Percentiles rank a stretch among this genome's conserved stretches.
These are phyloP conservation scores for Nigrospora osmanthi DNA, from an alignment of 2,329 filamentous ascomycete genomes.

Conservation along the genomic window DNA sequence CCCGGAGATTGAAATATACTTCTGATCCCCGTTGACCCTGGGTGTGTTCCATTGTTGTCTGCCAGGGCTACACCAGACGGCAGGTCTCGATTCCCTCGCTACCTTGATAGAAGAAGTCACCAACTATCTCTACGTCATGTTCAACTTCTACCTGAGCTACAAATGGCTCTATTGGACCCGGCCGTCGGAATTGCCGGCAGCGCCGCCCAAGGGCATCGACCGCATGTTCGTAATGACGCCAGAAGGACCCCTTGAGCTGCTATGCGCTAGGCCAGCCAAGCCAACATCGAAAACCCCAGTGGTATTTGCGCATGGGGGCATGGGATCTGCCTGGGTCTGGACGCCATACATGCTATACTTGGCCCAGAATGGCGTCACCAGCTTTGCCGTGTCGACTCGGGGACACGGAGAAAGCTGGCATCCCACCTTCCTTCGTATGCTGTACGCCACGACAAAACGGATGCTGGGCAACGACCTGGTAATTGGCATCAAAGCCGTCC, in stretches of 20 bases:
- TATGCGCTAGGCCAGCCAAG: conserved; percentile 28
- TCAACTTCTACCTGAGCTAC: conserved; percentile 23
- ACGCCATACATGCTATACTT: conserved; percentile 42
- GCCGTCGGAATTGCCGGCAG: conserved; percentile 12
- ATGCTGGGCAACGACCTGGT: conserved; percentile 36
- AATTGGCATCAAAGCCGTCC: conserved; percentile 30
- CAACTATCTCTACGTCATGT: background rate
- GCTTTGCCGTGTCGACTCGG: conserved; percentile 44
- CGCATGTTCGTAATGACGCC: conserved; percentile 35
- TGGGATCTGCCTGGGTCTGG: conserved; percentile 46
- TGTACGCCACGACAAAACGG: conserved; percentile 33
- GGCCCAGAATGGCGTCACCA: conserved; percentile 31
- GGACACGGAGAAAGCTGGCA: conserved; percentile 46
- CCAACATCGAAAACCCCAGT: conserved; percentile 24
- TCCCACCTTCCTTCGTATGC: conserved; percentile 38
- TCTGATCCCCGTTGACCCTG: too few species aligned
- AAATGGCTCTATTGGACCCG: conserved; percentile 21
- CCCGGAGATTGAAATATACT: too few species aligned
- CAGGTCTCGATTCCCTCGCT: too few species aligned
- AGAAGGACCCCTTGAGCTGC: conserved; percentile 38
- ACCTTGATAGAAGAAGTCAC: background rate
- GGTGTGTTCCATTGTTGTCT: too few species aligned
- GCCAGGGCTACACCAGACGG: too few species aligned
- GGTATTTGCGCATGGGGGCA: conserved; percentile 47
- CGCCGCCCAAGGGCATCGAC: conserved; percentile 31